phyloP scores from a whole-genome alignment of 176 grass and related monocot genomes.

The Dendrocalamus sinicus region DNA sequence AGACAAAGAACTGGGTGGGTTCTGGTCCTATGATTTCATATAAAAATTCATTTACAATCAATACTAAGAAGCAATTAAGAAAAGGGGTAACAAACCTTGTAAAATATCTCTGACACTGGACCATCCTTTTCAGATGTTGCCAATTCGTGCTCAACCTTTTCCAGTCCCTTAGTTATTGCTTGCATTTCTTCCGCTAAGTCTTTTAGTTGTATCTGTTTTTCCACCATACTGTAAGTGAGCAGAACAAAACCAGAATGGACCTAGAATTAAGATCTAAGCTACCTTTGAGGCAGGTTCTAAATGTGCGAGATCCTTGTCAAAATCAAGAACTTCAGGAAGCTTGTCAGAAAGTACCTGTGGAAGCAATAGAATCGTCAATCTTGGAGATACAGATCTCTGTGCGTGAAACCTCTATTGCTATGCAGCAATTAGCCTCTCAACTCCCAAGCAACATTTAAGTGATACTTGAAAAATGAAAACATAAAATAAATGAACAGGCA shows the following conservation, averaged over 20 bases:
- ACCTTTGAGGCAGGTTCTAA: constrained; percentile 93
- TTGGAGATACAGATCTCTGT: too few relatives aligned
- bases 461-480: neutral
- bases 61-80: neutral
- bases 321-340: constrained; percentile 97
- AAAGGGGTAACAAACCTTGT: constrained; percentile 54
- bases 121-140: constrained; percentile 66
- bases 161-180: constrained; percentile 80
- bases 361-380: neutral
- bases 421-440: neutral
- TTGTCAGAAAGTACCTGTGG: constrained; percentile 84
- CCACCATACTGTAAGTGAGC: constrained; percentile 29
- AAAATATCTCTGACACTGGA: constrained; percentile 76
- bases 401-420: neutral
- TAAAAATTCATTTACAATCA: neutral
- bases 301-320: constrained; percentile 73
- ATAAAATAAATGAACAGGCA: neutral
- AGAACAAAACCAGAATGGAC: constrained; percentile 19
- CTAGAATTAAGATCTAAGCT: constrained; percentile 36
- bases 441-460: neutral
- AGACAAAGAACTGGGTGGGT: neutral
- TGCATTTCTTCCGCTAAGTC: constrained; percentile 93
- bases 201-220: constrained; percentile 86
- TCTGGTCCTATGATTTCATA: neutral
- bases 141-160: constrained; percentile 88